Conservation (phyloP, 345 rosid genomes). For the Hibiscus tridactylites region DNA sequence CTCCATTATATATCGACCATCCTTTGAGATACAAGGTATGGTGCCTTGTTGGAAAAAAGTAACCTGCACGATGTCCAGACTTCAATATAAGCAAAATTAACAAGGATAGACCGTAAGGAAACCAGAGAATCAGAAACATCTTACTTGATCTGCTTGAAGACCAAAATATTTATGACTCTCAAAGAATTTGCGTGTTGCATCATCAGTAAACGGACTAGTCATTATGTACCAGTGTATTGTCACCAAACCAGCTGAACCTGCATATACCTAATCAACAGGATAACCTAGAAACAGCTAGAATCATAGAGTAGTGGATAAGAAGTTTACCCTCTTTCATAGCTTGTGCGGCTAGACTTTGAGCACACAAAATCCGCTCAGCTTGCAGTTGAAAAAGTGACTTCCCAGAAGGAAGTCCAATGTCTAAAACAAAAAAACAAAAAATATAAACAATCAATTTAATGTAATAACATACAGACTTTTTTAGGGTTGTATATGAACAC, state of each 20-base stretch:
- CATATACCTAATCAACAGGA: constrained; percentile 10
- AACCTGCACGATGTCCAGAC: constrained; percentile 41
- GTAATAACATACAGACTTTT: neutral
- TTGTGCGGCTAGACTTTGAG: constrained; percentile 83
- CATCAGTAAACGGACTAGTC: constrained; percentile 98
- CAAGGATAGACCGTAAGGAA: neutral
- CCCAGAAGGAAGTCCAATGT: constrained; percentile 91
- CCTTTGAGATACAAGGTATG: constrained; percentile 78
- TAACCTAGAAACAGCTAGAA: constrained; percentile 8
- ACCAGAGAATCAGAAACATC: constrained; percentile 14
- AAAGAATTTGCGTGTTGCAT: constrained; percentile 65
- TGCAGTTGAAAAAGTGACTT: constrained; percentile 95
- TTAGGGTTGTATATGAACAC: neutral
- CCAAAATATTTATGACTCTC: constrained; percentile 82
- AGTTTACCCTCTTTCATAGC: constrained; percentile 62
- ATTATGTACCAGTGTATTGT: constrained; percentile 88
- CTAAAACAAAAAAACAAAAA: constrained; percentile 31
- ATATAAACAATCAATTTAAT: neutral
- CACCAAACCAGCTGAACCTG: constrained; percentile 54
- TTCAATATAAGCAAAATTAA: constrained; percentile 12
- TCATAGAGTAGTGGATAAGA: constrained; percentile 13
- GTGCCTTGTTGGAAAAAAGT: constrained; percentile 97
- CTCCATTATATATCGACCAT: constrained; percentile 91
- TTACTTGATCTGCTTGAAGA: constrained; percentile 85
- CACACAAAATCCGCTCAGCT: constrained; percentile 87